Conservation (phyloP, 768 basidiomycete genomes). For the Coprinellus micaceus region DNA sequence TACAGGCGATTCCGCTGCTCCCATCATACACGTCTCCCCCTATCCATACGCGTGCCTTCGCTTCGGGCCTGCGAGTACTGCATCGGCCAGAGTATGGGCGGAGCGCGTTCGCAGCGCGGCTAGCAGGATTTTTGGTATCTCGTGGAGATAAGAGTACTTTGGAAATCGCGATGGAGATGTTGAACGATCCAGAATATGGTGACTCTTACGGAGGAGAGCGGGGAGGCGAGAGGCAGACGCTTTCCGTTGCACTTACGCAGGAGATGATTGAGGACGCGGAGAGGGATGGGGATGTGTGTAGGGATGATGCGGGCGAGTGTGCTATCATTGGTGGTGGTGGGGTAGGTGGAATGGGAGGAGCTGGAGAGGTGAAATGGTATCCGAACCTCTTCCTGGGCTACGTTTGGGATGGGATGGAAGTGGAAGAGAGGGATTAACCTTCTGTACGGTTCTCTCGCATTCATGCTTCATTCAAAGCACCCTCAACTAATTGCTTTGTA, state of each 20-base stretch:
- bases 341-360: not conserved
- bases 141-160: conserved; percentile 55
- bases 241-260: not conserved
- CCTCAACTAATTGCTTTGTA: too few relatives aligned
- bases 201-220: conserved; percentile 60
- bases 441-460: too few relatives aligned
- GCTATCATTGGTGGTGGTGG: too few relatives aligned
- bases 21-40: conserved; percentile 61
- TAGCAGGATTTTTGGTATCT: conserved; percentile 51
- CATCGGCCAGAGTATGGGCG: conserved; percentile 78
- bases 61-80: conserved; percentile 74
- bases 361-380: conserved; percentile 71
- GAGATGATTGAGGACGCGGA: conserved; percentile 9
- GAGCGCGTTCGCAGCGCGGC: conserved; percentile 63
- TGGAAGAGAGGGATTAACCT: too few relatives aligned
- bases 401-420: conserved; percentile 66
- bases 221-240: conserved; percentile 1
- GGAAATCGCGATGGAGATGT: conserved; percentile 67
- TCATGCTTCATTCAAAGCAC: too few relatives aligned
- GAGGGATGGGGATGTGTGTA: conserved; percentile 3
- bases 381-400: conserved; percentile 63
- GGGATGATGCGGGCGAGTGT: conserved; percentile 11
- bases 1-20: conserved; percentile 70
- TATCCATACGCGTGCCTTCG: conserved; percentile 64
- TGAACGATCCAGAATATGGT: conserved; percentile 76